Percentiles rank a stretch among this genome's conserved stretches.
These are phyloP conservation scores for Salix caprea DNA, from an alignment of 345 rosid species.

Conservation along the genomic window DNA sequence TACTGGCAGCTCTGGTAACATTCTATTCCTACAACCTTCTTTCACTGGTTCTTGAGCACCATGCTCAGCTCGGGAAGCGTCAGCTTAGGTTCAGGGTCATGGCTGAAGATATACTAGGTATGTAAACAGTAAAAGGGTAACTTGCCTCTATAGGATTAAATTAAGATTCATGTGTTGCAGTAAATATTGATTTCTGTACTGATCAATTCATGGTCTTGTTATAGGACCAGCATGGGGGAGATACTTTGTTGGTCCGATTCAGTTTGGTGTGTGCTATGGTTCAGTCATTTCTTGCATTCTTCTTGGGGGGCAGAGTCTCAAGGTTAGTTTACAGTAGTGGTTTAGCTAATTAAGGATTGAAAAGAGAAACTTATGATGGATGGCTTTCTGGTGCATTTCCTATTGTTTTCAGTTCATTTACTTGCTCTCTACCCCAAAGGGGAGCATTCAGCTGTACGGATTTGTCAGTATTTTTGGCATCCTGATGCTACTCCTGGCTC, in stretches of 20 bases:
- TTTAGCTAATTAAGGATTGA: no score
- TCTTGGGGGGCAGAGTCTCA: conserved; percentile 56
- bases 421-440: conserved; percentile 16
- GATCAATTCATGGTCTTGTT: not conserved
- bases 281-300: conserved; percentile 39
- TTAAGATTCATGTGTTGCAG: no score
- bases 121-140: not conserved
- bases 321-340: conserved; percentile 23
- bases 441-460: conserved; percentile 21
- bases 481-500: conserved; percentile 17
- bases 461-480: conserved; percentile 15
- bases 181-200: no score
- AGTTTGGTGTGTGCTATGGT: conserved; percentile 49
- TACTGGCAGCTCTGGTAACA: conserved; percentile 18
- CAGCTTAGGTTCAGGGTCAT: conserved; percentile 38
- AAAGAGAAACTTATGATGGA: no score
- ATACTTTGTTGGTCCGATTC: conserved; percentile 50
- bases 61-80: conserved; percentile 29
- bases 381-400: not conserved
- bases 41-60: conserved; percentile 39
- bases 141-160: no score
- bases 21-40: conserved; percentile 42
- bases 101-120: conserved; percentile 34
- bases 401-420: conserved; percentile 14
- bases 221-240: conserved; percentile 58